Conservation (phyloP, 768 basidiomycete species). For the Pleurotus ostreatus region DNA sequence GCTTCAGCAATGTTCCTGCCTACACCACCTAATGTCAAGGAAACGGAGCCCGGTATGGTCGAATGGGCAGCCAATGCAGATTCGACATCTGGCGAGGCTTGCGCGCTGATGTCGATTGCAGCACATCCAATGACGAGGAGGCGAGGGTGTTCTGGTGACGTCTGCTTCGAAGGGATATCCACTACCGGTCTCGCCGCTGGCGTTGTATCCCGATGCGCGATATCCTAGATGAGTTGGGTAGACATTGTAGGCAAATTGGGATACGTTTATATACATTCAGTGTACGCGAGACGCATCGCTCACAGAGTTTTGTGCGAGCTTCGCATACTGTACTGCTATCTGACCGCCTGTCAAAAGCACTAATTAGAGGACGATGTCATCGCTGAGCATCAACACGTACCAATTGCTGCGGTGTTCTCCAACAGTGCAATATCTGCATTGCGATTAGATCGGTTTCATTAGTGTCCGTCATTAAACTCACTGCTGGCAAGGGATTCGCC, state of each 20-base stretch:
- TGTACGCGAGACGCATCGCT: background rate
- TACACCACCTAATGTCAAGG: conserved; percentile 80
- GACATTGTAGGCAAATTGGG: background rate
- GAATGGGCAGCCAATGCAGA: conserved; percentile 46
- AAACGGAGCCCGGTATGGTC: conserved; percentile 76
- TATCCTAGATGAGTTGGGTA: background rate
- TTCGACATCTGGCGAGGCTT: conserved; percentile 26
- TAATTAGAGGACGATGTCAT: conserved; percentile 3
- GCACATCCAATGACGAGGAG: conserved; percentile 81
- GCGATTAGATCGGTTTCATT: conserved; percentile 14
- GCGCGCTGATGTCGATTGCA: conserved; percentile 85
- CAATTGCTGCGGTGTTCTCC: conserved; percentile 82
- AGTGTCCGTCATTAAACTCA: background rate
- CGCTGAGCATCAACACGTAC: conserved; percentile 38
- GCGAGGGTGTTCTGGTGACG: conserved; percentile 27
- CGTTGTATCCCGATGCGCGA: background rate
- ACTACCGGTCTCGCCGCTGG: background rate
- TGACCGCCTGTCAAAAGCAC: conserved; percentile 51
- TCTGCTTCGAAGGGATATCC: background rate
- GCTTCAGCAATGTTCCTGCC: conserved; percentile 95
- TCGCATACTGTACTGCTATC: conserved; percentile 75
- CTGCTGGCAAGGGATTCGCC: conserved; percentile 56
- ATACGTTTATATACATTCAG: background rate
- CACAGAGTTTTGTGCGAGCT: conserved; percentile 27
- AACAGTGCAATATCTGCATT: conserved; percentile 79